Base-by-base conservation (phyloP, 108 stramenopile genomes). In the Fistulifera pelliculosa region DNA sequence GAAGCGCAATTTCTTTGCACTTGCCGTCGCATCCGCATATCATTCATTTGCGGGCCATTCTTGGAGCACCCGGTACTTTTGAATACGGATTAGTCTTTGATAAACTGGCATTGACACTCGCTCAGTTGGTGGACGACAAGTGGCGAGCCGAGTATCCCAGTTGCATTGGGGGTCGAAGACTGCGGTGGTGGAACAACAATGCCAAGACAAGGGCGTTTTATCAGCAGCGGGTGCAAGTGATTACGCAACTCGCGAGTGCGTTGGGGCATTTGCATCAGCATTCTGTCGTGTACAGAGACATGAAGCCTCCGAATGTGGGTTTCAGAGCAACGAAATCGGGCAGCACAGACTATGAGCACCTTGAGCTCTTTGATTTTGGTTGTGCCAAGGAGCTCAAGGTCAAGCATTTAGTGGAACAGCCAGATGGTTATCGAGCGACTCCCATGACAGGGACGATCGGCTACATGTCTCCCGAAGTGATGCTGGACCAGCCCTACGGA, bases 401-500 rank as follows among this genome's bases (percentile, higher is more conserved):
- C 27, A 27, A 45, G 25, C 38, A 54, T 27, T 47, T 48, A 1
- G 16, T 47, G 13, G 41, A 61, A 42, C 27, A 39, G 15, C 65
- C 68, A 5, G 71, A 64, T 17, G 44, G 18, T 0, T 73, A 77
- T 56, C 35, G 66, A 8, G 45, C 68, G 45, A 69, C 71, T 2
- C 71, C 68, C 10, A 23, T 66, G 45, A 66, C 61, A 0, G 76
- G 76, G 1, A 65, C 72, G 8, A 8, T 66, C 12, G 25, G 58
- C 5, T 77, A 74, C 55, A 79, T 87, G 86, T 63, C 80, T 17
- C 86, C 86, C 4, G 83, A 85, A 51, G 79, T 81, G 16, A 77
- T 75, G 0, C 31, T 79, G 18, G 63, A 74, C 18, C 38, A 56
- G 27, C 84, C 82, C 24, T 77, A 90, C 78, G 80, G 79, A 54